Evolutionary conservation across 2,329 filamentous ascomycete species (phyloP).

Genomic region (Exophiala aquamarina): DNA sequence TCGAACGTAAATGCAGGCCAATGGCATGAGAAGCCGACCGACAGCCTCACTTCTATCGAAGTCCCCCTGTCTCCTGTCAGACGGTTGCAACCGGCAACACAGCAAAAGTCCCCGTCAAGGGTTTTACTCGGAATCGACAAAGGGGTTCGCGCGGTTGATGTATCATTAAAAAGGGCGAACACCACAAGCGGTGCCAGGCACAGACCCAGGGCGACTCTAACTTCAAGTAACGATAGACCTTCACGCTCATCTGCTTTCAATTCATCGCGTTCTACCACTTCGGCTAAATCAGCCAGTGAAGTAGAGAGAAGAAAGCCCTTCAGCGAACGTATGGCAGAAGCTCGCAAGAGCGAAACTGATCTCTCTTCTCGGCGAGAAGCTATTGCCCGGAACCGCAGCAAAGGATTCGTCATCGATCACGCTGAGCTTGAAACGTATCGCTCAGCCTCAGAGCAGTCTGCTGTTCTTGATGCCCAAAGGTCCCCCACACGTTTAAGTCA

Average conservation of each 20-base stretch:
- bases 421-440: slow-evolving; percentile 45
- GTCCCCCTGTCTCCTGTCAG: slow-evolving; percentile 73
- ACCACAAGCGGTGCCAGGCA: slow-evolving; percentile 16
- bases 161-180: slow-evolving; percentile 75
- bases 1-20: slow-evolving; percentile 25
- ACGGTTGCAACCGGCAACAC: slow-evolving; percentile 45
- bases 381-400: slow-evolving; percentile 40
- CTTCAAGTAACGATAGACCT: slow-evolving; percentile 7
- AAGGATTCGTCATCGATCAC: slow-evolving; percentile 44
- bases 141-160: slow-evolving; percentile 73
- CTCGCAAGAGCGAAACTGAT: slow-evolving; percentile 46
- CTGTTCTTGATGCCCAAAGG: slow-evolving; percentile 27
- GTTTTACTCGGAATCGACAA: slow-evolving; percentile 87
- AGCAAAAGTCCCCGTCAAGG: slow-evolving; percentile 73
- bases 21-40: slow-evolving; percentile 12
- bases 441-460: slow-evolving; percentile 36
- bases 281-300: slow-evolving; percentile 2
- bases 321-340: slow-evolving; percentile 79
- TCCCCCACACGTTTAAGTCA: slow-evolving; percentile 51
- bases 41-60: slow-evolving; percentile 53
- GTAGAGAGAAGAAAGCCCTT: slow-evolving; percentile 60
- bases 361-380: slow-evolving; percentile 39
- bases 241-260: slow-evolving; percentile 26
- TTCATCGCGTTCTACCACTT: slow-evolving; percentile 24
- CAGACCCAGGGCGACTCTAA: slow-evolving; percentile 2